These are phyloP conservation scores for Neoboletus subvelutipes DNA, from an alignment of 768 basidiomycete genomes.

Conservation along the genomic window DNA sequence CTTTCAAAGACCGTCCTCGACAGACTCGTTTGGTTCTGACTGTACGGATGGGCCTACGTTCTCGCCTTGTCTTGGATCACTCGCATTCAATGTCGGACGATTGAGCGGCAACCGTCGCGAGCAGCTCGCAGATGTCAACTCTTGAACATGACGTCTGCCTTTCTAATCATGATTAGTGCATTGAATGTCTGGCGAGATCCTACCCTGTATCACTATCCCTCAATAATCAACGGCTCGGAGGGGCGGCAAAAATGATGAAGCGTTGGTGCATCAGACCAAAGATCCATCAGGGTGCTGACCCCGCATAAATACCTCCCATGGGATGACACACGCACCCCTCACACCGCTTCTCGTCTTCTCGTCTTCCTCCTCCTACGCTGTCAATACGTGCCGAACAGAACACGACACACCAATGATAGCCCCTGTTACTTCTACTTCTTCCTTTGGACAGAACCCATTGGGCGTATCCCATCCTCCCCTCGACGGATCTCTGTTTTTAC, in stretches of 20 bases:
- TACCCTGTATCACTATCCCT: too few relatives aligned
- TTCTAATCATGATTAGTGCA: background rate
- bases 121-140: too few relatives aligned
- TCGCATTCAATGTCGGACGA: background rate
- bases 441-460: background rate
- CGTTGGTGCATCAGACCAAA: background rate
- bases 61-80: background rate
- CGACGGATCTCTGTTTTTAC: constrained; percentile 32
- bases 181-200: background rate
- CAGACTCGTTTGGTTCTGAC: background rate
- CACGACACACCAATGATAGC: background rate
- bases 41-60: background rate
- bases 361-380: background rate
- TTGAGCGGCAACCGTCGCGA: background rate
- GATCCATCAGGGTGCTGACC: background rate
- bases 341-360: background rate
- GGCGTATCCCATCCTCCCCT: constrained; percentile 22
- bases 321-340: background rate
- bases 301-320: background rate
- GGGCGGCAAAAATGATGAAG: background rate
- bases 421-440: background rate
- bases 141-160: too few relatives aligned
- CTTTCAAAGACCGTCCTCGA: background rate
- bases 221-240: background rate
- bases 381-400: background rate